A percentile compares a stretch with the other conserved stretches of the same genome.
Evolutionary conservation across 1,139 yeast species (phyloP).

Genomic region (Lodderomyces beijingensis): DNA sequence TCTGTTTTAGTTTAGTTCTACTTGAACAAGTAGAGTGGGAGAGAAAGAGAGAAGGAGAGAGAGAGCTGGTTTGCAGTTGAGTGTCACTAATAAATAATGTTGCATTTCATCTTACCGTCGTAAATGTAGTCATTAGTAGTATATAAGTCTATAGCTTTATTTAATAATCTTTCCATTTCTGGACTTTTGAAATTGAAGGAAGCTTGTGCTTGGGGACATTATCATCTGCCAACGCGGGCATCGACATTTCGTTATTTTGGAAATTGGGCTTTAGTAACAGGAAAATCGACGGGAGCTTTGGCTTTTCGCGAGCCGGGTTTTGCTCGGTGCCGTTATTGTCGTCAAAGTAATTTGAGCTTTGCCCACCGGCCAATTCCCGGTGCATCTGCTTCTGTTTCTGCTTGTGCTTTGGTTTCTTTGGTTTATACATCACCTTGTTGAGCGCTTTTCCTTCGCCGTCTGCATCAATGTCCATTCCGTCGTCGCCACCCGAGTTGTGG

Average conservation of each 20-base stretch:
- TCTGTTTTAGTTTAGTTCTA: no score
- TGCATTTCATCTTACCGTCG: no score
- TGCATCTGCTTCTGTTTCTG: conserved; percentile 1
- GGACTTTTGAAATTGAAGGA: conserved; percentile 10
- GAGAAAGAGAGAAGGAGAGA: no score
- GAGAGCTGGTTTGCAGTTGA: no score
- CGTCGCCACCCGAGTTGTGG: background rate
- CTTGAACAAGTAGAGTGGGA: no score
- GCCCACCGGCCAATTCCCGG: background rate
- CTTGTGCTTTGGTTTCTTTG: background rate
- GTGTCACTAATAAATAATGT: no score
- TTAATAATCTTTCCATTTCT: conserved; percentile 9
- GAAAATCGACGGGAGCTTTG: conserved; percentile 12
- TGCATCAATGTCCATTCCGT: conserved; percentile 1
- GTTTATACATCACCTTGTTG: background rate
- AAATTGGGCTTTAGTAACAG: conserved; percentile 8
- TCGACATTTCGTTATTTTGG: conserved; percentile 2
- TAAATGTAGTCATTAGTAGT: no score
- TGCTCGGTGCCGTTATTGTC: background rate
- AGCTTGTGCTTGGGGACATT: conserved; percentile 7
- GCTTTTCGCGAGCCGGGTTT: no score
- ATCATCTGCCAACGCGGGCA: conserved; percentile 5
- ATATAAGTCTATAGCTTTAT: no score
- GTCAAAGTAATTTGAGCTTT: conserved; percentile 2
- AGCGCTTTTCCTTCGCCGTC: conserved; percentile 1